phyloP scores from a whole-genome alignment of 305 asterid species.

The Coffea humblotiana region DNA sequence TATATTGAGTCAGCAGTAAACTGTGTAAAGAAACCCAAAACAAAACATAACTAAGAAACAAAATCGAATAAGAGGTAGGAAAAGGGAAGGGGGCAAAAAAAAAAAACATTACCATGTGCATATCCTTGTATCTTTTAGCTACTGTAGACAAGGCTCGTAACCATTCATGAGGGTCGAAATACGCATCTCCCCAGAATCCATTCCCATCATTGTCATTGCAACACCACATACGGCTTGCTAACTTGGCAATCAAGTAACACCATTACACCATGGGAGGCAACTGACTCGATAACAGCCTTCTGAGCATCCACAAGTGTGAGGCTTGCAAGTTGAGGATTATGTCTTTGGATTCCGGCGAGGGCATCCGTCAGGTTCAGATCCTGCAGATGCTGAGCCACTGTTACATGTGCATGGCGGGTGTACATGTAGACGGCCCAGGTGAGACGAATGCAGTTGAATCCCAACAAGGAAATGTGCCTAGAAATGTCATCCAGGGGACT shows the following conservation, averaged over 20 bases:
- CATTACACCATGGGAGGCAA: constrained; percentile 45
- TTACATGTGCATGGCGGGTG: constrained; percentile 36
- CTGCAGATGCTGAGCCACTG: constrained; percentile 35
- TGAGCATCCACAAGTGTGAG: constrained; percentile 55
- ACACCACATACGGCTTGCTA: constrained; percentile 69
- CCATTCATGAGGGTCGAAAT: constrained; percentile 66
- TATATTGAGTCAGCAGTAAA: background rate
- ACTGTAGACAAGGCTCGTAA: constrained; percentile 45
- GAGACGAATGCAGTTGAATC: constrained; percentile 68
- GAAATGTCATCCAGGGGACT: constrained; percentile 40
- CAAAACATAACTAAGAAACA: background rate
- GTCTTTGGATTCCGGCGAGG: constrained; percentile 23
- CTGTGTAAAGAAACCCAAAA: background rate
- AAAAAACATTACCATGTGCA: constrained; percentile 33
- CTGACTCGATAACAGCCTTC: constrained; percentile 42
- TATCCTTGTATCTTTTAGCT: constrained; percentile 41
- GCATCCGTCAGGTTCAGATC: constrained; percentile 36
- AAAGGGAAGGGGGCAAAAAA: background rate
- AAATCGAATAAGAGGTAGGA: background rate
- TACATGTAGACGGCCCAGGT: constrained; percentile 70
- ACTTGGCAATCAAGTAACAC: constrained; percentile 71
- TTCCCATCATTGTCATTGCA: constrained; percentile 58
- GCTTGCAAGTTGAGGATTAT: constrained; percentile 42
- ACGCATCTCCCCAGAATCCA: constrained; percentile 67
- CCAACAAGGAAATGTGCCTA: constrained; percentile 35